Evolutionary conservation across 176 grass and related monocot genomes (phyloP).

Genomic region (Zea luxurians): DNA sequence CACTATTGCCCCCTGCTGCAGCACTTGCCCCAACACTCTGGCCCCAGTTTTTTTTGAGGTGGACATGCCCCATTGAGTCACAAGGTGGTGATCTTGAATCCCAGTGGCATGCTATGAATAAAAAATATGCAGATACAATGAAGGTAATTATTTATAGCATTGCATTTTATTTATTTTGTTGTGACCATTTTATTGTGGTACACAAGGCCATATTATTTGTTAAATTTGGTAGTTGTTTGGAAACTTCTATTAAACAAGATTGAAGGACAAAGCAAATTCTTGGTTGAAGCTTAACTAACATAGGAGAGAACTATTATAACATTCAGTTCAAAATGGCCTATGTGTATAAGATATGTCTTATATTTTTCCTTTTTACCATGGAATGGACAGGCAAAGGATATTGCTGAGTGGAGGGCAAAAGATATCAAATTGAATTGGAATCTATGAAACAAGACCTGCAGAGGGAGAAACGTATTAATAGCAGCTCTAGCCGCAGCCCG

Average conservation of each 20-base stretch:
- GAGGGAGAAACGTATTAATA: conserved; percentile 53
- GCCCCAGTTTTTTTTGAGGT: conserved; percentile 95
- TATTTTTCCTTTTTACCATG: conserved; percentile 27
- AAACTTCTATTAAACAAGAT: neutral
- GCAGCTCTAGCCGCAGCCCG: conserved; percentile 60
- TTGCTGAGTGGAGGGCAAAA: conserved; percentile 55
- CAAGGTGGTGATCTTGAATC: conserved; percentile 79
- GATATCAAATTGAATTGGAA: conserved; percentile 64
- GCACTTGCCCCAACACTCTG: conserved; percentile 90
- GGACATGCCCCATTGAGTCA: conserved; percentile 80
- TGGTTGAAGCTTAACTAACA: conserved; percentile 21
- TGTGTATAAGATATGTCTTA: neutral
- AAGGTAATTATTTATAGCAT: conserved; percentile 51
- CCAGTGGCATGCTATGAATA: conserved; percentile 66
- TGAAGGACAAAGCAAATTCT: conserved; percentile 8
- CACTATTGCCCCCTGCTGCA: conserved; percentile 82
- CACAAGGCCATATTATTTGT: neutral
- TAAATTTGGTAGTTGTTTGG: conserved; percentile 20
- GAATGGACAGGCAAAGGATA: conserved; percentile 62
- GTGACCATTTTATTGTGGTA: neutral
- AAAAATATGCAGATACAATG: conserved; percentile 50
- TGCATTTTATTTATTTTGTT: neutral
- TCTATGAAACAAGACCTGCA: conserved; percentile 57
- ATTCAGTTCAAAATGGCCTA: neutral
- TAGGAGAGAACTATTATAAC: conserved; percentile 12